Evolutionary conservation across 2,329 filamentous ascomycete species (phyloP).

Genomic region (Aspergillus aculeatinus): DNA sequence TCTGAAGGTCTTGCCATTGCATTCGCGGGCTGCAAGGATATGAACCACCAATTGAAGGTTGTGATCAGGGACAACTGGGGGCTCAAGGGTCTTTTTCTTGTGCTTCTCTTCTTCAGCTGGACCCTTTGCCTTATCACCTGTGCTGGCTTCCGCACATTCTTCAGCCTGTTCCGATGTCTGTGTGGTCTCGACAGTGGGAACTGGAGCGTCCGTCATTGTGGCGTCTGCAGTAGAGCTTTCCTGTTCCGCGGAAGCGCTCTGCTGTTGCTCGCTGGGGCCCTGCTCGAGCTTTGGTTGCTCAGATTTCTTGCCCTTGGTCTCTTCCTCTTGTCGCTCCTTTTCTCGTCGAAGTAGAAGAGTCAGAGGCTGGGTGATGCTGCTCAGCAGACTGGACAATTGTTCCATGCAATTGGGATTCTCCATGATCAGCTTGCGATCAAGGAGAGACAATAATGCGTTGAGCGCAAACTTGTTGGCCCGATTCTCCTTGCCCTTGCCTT

Average conservation of each 20-base stretch:
- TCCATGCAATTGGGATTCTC: slow-evolving; percentile 98
- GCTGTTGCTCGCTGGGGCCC: slow-evolving; percentile 25
- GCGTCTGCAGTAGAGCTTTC: slow-evolving; percentile 36
- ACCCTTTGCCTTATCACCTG: slow-evolving; percentile 40
- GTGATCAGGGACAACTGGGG: slow-evolving; percentile 81
- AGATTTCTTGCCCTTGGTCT: slow-evolving; percentile 41
- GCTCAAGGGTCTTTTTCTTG: slow-evolving; percentile 66
- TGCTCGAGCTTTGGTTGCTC: slow-evolving; percentile 26
- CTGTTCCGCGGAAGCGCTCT: slow-evolving; percentile 24
- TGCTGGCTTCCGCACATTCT: slow-evolving; percentile 31
- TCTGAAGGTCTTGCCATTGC: slow-evolving; percentile 95
- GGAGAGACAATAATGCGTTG: slow-evolving; percentile 81
- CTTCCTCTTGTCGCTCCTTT: slow-evolving; percentile 63
- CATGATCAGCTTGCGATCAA: slow-evolving; percentile 93
- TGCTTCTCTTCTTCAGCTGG: slow-evolving; percentile 48
- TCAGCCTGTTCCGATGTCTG: slow-evolving; percentile 32
- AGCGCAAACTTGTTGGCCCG: slow-evolving; percentile 86
- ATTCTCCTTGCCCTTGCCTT: slow-evolving; percentile 83
- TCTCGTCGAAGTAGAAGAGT: slow-evolving; percentile 79
- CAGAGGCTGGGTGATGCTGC: slow-evolving; percentile 82
- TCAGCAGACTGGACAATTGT: slow-evolving; percentile 79
- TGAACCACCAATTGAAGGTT: slow-evolving; percentile 94
- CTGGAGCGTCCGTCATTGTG: slow-evolving; percentile 39
- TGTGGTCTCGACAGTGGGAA: slow-evolving; percentile 31
- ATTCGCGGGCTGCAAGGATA: slow-evolving; percentile 93